Conservation (phyloP, 2,329 filamentous ascomycete genomes). For the Pleoardoris graminearum region DNA sequence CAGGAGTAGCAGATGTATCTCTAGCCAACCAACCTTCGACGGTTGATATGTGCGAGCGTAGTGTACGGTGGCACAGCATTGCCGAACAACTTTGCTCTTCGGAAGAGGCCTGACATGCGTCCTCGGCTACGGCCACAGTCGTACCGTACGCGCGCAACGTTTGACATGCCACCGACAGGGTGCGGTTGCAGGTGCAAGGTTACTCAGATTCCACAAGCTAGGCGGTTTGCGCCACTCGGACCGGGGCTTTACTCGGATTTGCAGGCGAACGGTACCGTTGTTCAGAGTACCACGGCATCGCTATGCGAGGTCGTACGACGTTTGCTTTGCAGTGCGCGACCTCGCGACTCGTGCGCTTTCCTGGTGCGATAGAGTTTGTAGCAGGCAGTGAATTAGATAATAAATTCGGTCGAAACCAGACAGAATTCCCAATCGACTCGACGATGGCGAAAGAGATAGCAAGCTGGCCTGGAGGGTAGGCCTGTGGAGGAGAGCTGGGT, state of each 20-base stretch:
- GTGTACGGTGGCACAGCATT: constrained; percentile 32
- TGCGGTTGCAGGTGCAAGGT: constrained; percentile 2
- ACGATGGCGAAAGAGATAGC: too few relatives aligned
- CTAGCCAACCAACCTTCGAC: constrained; percentile 4
- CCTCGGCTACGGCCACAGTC: constrained; percentile 8
- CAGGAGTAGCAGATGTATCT: background rate
- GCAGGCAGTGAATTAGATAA: too few relatives aligned
- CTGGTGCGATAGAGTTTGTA: too few relatives aligned
- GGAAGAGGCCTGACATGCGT: constrained; percentile 38
- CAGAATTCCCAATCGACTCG: too few relatives aligned
- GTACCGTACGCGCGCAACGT: constrained; percentile 11
- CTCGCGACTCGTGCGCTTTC: too few relatives aligned
- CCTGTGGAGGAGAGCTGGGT: background rate
- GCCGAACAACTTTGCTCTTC: constrained; percentile 19
- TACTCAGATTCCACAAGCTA: background rate
- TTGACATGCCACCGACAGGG: background rate
- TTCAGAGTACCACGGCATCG: background rate
- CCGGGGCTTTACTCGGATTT: background rate
- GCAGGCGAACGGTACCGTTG: background rate
- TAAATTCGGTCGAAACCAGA: too few relatives aligned
- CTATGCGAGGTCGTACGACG: too few relatives aligned
- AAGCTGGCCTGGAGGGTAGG: background rate
- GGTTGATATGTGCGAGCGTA: constrained; percentile 21
- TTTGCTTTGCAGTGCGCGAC: too few relatives aligned
- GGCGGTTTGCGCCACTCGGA: background rate